These are phyloP conservation scores for Helenozyma baotianmanensis DNA, from an alignment of 805 yeast genomes.

Conservation along the genomic window DNA sequence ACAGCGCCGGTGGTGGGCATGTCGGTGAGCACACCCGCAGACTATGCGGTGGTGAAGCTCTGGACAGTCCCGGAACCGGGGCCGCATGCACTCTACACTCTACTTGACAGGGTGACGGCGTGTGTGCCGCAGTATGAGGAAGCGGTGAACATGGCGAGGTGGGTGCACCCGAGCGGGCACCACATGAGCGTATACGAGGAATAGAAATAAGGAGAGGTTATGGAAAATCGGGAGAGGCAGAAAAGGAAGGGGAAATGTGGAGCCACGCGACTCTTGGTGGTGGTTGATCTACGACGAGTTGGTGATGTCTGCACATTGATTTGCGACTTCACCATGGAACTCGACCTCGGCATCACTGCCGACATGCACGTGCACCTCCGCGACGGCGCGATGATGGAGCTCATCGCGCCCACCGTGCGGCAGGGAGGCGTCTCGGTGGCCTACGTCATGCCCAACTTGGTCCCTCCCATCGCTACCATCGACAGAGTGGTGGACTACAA, in stretches of 20 bases:
- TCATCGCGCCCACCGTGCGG: slow-evolving; percentile 83
- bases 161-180: slow-evolving; percentile 1
- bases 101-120: too few species aligned
- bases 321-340: slow-evolving; percentile 18
- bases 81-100: too few species aligned
- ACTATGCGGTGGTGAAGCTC: slow-evolving; percentile 7
- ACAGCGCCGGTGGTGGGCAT: slow-evolving; percentile 10
- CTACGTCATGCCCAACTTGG: slow-evolving; percentile 93
- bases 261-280: too few species aligned
- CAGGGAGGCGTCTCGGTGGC: slow-evolving; percentile 91
- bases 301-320: too few species aligned
- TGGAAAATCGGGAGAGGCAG: too few species aligned
- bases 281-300: too few species aligned
- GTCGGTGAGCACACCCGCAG: slow-evolving; percentile 2
- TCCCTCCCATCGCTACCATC: slow-evolving; percentile 83
- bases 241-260: too few species aligned
- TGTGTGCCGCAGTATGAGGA: not conserved
- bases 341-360: slow-evolving; percentile 67
- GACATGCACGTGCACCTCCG: slow-evolving; percentile 97
- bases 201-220: too few species aligned
- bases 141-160: not conserved
- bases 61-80: slow-evolving; percentile 7
- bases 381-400: slow-evolving; percentile 89
- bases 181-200: not conserved
- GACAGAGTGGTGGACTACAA: slow-evolving; percentile 71